Conservation (phyloP, 495 filamentous ascomycete species). For the Hapsidospora chrysogenum region DNA sequence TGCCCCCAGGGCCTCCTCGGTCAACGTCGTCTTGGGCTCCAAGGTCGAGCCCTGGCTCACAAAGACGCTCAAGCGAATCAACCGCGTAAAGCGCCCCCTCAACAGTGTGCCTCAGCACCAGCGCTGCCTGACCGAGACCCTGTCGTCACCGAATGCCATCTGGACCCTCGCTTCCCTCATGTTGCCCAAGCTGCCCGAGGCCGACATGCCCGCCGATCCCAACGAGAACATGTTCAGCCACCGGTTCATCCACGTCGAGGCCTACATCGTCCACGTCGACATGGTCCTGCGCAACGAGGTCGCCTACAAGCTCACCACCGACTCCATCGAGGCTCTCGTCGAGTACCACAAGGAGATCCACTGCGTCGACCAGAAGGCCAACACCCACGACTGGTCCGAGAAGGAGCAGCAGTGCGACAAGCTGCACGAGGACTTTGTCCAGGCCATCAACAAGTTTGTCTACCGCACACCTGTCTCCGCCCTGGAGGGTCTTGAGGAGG, state of each 20-base stretch:
- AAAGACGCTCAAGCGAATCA: conserved; percentile 89
- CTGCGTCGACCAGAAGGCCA: conserved; percentile 76
- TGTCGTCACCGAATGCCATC: conserved; percentile 81
- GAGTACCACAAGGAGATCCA: conserved; percentile 97
- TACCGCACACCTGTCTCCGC: conserved; percentile 81
- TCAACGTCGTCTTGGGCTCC: conserved; percentile 83
- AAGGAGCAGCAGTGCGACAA: conserved; percentile 95
- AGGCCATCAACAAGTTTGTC: conserved; percentile 94
- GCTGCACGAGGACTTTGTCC: conserved; percentile 91
- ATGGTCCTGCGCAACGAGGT: conserved; percentile 97
- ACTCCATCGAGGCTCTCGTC: conserved; percentile 87
- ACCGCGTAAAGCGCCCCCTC: conserved; percentile 90
- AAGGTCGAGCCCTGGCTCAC: conserved; percentile 98
- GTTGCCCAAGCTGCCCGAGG: conserved; percentile 78
- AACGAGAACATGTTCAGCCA: conserved; percentile 92
- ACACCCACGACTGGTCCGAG: conserved; percentile 90
- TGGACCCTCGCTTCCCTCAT: conserved; percentile 93
- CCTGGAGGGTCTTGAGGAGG: conserved; percentile 91
- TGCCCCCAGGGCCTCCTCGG: conserved; percentile 76
- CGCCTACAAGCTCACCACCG: conserved; percentile 94
- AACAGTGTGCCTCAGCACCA: conserved; percentile 97
- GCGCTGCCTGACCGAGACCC: conserved; percentile 88
- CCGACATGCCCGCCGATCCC: conserved; percentile 68
- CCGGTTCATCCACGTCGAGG: conserved; percentile 87
- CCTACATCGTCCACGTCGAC: conserved; percentile 97